These are phyloP conservation scores for Fusarium torreyae DNA, from an alignment of 2,329 filamentous ascomycete genomes.

Conservation along the genomic window DNA sequence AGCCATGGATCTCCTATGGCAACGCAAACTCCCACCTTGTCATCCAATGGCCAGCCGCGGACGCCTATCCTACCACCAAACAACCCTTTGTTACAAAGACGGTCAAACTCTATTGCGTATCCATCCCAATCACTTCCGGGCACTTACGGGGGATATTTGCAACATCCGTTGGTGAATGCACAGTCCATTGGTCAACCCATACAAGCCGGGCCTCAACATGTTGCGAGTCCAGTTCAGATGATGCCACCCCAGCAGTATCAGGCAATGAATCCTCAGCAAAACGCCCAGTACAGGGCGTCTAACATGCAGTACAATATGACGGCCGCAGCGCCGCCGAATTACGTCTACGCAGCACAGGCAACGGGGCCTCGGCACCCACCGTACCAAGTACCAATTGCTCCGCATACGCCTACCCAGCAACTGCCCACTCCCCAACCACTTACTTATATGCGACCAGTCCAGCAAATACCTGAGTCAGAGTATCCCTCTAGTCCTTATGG, in stretches of 20 bases:
- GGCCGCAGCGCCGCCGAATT: constrained; percentile 7
- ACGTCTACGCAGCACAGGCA: constrained; percentile 11
- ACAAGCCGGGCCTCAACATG: constrained; percentile 12
- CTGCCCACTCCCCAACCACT: too few species aligned
- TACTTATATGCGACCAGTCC: neutral
- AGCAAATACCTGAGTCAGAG: constrained; percentile 51
- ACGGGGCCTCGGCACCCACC: neutral
- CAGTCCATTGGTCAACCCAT: constrained; percentile 13
- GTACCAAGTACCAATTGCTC: constrained; percentile 2
- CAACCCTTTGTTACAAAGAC: constrained; percentile 17
- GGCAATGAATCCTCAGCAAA: constrained; percentile 11
- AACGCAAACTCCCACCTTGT: constrained; percentile 11
- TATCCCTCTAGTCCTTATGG: constrained; percentile 61
- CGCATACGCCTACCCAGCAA: too few species aligned
- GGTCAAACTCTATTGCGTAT: constrained; percentile 32
- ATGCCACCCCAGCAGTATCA: constrained; percentile 17
- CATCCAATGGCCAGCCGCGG: constrained; percentile 13
- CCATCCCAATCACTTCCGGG: constrained; percentile 29
- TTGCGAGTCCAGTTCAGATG: constrained; percentile 12
- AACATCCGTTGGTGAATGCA: constrained; percentile 9
- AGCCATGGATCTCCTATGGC: constrained; percentile 19
- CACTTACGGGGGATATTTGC: constrained; percentile 4
- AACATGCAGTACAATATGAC: constrained; percentile 6
- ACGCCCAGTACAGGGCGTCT: constrained; percentile 14
- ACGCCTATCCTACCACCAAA: constrained; percentile 24